Percentiles rank a stretch among this genome's conserved stretches.
These are phyloP conservation scores for Elsinoe fawcettii DNA, from an alignment of 2,329 filamentous ascomycete genomes.

Conservation along the genomic window DNA sequence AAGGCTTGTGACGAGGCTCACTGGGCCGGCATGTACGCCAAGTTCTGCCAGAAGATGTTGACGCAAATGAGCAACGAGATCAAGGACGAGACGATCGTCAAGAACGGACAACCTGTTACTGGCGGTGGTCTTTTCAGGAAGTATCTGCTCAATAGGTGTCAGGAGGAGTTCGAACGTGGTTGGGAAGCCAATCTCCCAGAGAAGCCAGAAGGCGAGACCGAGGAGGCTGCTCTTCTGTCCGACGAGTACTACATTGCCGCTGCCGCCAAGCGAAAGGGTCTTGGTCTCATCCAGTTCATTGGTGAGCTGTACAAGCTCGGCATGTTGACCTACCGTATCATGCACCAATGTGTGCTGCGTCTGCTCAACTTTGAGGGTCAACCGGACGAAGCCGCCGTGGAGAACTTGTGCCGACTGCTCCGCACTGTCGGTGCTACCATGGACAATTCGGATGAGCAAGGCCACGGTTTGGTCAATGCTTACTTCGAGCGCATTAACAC, in stretches of 20 bases:
- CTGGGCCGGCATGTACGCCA: constrained; percentile 98
- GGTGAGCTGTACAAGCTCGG: constrained; percentile 97
- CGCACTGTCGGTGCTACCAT: constrained; percentile 85
- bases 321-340: constrained; percentile 98
- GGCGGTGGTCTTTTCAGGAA: constrained; percentile 96
- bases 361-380: constrained; percentile 89
- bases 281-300: constrained; percentile 98
- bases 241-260: constrained; percentile 95
- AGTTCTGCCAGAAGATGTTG: constrained; percentile 96
- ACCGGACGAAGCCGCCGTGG: constrained; percentile 91
- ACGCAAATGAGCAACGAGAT: constrained; percentile 92
- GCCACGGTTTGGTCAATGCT: constrained; percentile 76
- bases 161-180: constrained; percentile 96
- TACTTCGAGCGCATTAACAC: constrained; percentile 86
- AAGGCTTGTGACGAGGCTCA: constrained; percentile 98
- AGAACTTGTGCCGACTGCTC: constrained; percentile 88
- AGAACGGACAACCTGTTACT: constrained; percentile 76
- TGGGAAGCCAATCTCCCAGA: constrained; percentile 85
- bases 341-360: constrained; percentile 98
- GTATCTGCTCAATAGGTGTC: constrained; percentile 95
- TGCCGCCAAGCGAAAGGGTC: constrained; percentile 89
- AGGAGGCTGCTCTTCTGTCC: constrained; percentile 75
- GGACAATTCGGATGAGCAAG: constrained; percentile 68
- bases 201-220: constrained; percentile 62
- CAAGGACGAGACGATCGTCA: constrained; percentile 87